These are phyloP conservation scores for Psidium guajava DNA, from an alignment of 345 rosid species.

Conservation along the genomic window DNA sequence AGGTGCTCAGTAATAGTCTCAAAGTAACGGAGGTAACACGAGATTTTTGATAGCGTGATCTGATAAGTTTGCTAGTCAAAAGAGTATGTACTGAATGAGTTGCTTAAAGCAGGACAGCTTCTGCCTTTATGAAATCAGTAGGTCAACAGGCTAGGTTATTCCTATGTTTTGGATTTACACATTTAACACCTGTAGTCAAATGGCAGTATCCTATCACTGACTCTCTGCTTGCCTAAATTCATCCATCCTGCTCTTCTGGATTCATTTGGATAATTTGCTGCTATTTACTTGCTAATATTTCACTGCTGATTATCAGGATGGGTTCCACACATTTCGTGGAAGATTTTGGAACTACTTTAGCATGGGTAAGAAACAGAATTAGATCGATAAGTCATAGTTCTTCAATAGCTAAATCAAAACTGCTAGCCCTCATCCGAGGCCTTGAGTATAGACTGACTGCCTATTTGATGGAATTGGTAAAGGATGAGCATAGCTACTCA, in stretches of 20 bases:
- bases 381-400: neutral
- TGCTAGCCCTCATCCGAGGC: neutral
- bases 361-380: slow-evolving; percentile 40
- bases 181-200: neutral
- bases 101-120: neutral
- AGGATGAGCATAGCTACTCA: neutral
- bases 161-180: neutral
- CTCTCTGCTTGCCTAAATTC: neutral
- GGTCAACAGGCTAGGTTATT: neutral
- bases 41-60: neutral
- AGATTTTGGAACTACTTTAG: slow-evolving; percentile 87
- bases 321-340: slow-evolving; percentile 56
- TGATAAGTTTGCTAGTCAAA: neutral
- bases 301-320: slow-evolving; percentile 23
- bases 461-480: neutral
- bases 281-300: neutral
- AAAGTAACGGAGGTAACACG: neutral
- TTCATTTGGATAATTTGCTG: neutral
- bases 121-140: neutral
- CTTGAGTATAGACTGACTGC: neutral
- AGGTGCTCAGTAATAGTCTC: neutral
- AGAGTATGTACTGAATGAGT: neutral
- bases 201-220: neutral
- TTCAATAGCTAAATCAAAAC: neutral
- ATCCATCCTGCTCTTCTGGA: neutral